Evolutionary conservation across 495 filamentous ascomycete species (phyloP).

Genomic region (Eremomyces bilateralis): DNA sequence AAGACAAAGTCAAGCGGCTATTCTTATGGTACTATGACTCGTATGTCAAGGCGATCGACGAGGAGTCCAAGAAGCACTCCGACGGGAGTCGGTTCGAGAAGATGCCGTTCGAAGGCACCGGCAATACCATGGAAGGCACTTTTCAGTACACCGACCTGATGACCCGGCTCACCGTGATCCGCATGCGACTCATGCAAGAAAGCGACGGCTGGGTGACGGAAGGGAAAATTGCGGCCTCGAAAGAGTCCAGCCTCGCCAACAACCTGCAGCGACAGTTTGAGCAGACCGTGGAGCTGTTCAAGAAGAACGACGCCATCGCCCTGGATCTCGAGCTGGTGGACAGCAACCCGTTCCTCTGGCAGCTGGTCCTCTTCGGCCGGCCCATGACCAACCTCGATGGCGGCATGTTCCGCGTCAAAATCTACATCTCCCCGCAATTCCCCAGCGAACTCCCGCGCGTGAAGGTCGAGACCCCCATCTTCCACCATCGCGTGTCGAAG

Average conservation of each 20-base stretch:
- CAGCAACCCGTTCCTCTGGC: slow-evolving; percentile 47
- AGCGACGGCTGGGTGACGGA: slow-evolving; percentile 45
- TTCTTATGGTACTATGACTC: slow-evolving; percentile 93
- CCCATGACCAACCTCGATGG: slow-evolving; percentile 90
- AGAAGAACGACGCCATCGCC: slow-evolving; percentile 40
- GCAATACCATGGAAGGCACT: slow-evolving; percentile 69
- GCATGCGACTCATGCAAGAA: slow-evolving; percentile 47
- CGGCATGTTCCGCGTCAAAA: slow-evolving; percentile 61
- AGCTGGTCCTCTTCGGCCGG: slow-evolving; percentile 63
- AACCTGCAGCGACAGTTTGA: slow-evolving; percentile 69
- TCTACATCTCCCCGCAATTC: slow-evolving; percentile 71
- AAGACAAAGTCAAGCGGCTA: slow-evolving; percentile 71
- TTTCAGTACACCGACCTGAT: slow-evolving; percentile 68
- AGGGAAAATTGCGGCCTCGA: slow-evolving; percentile 37
- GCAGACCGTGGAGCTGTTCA: slow-evolving; percentile 55
- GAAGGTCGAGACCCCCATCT: slow-evolving; percentile 57
- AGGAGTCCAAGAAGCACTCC: slow-evolving; percentile 34
- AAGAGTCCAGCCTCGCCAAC: slow-evolving; percentile 53
- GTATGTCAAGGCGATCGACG: slow-evolving; percentile 49
- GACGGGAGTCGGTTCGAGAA: slow-evolving; percentile 39
- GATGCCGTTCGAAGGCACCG: slow-evolving; percentile 67
- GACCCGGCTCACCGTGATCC: slow-evolving; percentile 40
- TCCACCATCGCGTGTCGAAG: slow-evolving; percentile 68
- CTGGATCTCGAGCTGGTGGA: slow-evolving; percentile 53
- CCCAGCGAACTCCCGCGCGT: slow-evolving; percentile 82